Evolutionary conservation across 176 grass and related monocot species (phyloP), one percentile per base, ranked within the genome.

Genomic region (Cenchrus americanus): DNA sequence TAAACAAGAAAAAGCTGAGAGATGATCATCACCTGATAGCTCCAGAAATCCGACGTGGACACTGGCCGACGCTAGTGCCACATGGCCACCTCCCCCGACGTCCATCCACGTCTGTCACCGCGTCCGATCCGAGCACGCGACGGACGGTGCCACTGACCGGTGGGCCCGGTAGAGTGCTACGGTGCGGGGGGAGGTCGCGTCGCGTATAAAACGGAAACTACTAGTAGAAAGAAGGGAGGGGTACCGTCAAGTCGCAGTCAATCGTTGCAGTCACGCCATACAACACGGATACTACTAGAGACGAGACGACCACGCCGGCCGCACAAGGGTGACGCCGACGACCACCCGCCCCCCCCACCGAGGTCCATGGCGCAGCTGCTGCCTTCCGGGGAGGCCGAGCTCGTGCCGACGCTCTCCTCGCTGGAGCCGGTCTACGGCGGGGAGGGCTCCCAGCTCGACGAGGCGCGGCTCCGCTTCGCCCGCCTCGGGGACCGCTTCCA

Each of bases 401-500:
- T 92, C 1, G 41, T 98, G 21, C 93, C 96, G 46, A 81, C 70
- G 74, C 92, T 92, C 86, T 63, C 91, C 10, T 83, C 96, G 8
- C 91, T 96, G 5, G 89, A 89, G 24, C 91, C 87, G 32, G 89
- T 96, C 52, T 98, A 95, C 83, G 91, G 87, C 83, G 86, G n/a
- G n/a, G n/a, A 62, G 44, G 96, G 89, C 7, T 77, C 93, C 42
- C 83, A 66, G 78, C 83, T 95, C 46, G 93, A 95, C 67, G 96
- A 98, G 89, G 90, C 94, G 15, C 87, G 89, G 68, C 90, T 90
- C 80, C 94, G 94, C 72, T 94, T 97, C 73, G 72, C 70, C 71
- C 83, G 77, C 46, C 89, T 97, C 83, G 93, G 80, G 69, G 82
- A 80, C 86, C 91, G 86, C 88, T 97, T 97, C 80, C 23, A 87